Evolutionary conservation across 2,329 filamentous ascomycete genomes (phyloP).

Genomic region (Cladosporium sp.): DNA sequence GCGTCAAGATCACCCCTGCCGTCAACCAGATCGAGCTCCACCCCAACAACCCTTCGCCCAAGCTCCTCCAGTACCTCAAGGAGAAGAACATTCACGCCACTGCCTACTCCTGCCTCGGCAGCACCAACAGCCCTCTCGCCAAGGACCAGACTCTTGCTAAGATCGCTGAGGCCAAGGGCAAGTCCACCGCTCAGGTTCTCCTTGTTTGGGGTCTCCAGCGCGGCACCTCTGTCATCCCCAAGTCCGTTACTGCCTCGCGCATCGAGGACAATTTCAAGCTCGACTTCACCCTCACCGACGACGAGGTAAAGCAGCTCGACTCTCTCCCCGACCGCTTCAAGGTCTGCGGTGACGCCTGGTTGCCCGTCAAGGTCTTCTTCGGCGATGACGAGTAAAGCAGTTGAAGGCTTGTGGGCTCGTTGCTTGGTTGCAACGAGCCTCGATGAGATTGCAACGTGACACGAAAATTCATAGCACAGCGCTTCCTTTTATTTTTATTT

Average conservation of each 20-base stretch:
- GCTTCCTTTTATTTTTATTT: slow-evolving; percentile 12
- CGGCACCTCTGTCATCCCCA: slow-evolving; percentile 54
- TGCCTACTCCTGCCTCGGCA: slow-evolving; percentile 51
- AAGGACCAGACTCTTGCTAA: slow-evolving; percentile 44
- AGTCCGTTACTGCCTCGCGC: slow-evolving; percentile 55
- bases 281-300: slow-evolving; percentile 71
- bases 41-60: slow-evolving; percentile 64
- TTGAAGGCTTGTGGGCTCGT: not conserved
- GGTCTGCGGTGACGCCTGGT: slow-evolving; percentile 73
- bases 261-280: slow-evolving; percentile 75
- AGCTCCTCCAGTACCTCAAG: slow-evolving; percentile 54
- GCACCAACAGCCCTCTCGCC: slow-evolving; percentile 46
- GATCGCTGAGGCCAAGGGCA: slow-evolving; percentile 45
- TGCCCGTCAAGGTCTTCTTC: slow-evolving; percentile 79
- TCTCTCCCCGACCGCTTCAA: slow-evolving; percentile 75
- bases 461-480: slow-evolving; percentile 10
- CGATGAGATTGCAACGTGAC: slow-evolving; percentile 11
- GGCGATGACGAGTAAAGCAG: slow-evolving; percentile 70
- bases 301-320: slow-evolving; percentile 68
- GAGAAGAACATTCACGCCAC: slow-evolving; percentile 54
- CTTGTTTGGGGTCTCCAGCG: slow-evolving; percentile 53
- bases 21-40: slow-evolving; percentile 65
- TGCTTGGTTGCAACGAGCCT: not conserved
- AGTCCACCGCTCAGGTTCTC: slow-evolving; percentile 47
- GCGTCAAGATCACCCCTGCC: slow-evolving; percentile 63